Evolutionary conservation across 441 rosid species (phyloP).

Genomic region (Pelargonium myrrhifolium): DNA sequence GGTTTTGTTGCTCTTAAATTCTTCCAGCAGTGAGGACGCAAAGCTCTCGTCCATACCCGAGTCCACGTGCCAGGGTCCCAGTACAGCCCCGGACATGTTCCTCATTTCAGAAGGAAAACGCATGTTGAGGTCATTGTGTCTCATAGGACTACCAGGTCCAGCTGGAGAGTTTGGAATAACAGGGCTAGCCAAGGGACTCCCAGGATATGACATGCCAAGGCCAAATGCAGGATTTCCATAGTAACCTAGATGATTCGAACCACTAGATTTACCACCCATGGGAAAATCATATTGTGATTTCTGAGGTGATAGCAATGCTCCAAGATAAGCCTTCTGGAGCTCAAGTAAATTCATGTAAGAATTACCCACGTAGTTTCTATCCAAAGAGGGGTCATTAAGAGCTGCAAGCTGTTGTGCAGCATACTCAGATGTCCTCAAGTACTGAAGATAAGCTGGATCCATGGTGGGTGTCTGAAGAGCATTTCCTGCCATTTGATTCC

Average conservation of each 20-base stretch:
- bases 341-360: constrained; percentile 54
- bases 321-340: constrained; percentile 63
- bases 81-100: constrained; percentile 42
- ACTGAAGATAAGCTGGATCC: constrained; percentile 66
- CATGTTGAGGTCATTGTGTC: constrained; percentile 54
- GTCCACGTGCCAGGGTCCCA: constrained; percentile 65
- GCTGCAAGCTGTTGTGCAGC: constrained; percentile 38
- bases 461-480: constrained; percentile 50
- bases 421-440: constrained; percentile 45
- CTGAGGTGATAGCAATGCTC: constrained; percentile 47
- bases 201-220: constrained; percentile 61
- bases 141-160: constrained; percentile 57
- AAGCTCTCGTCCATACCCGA: constrained; percentile 45
- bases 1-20: constrained; percentile 72
- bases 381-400: constrained; percentile 43
- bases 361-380: constrained; percentile 47
- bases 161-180: constrained; percentile 48
- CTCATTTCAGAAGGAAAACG: constrained; percentile 45
- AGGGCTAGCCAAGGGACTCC: constrained; percentile 55
- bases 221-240: constrained; percentile 55
- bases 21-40: constrained; percentile 73
- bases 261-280: constrained; percentile 41
- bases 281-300: constrained; percentile 55
- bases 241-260: constrained; percentile 48
- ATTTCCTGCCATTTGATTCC: constrained; percentile 41